Evolutionary conservation across 805 yeast species (phyloP).

Genomic region (Monosporozyma servazzii): DNA sequence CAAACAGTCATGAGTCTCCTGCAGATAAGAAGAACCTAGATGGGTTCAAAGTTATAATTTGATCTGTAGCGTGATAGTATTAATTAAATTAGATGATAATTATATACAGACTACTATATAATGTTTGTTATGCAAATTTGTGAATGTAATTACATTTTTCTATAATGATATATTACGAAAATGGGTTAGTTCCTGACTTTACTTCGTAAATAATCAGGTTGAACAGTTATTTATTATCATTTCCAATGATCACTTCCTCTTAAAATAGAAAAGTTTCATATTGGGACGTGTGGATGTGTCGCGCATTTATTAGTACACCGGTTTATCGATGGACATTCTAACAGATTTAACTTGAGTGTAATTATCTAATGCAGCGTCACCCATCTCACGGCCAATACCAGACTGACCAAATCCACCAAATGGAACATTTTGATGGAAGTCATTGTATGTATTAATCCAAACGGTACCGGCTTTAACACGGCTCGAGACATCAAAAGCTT

Average conservation of each 20-base stretch:
- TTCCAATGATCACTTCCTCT: not conserved
- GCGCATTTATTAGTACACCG: not conserved
- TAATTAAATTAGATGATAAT: not conserved
- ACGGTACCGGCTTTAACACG: slow-evolving; percentile 79
- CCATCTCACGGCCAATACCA: slow-evolving; percentile 92
- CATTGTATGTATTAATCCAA: slow-evolving; percentile 87
- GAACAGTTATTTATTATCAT: not conserved
- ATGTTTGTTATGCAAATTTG: slow-evolving; percentile 5
- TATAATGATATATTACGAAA: slow-evolving; percentile 12
- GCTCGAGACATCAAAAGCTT: slow-evolving; percentile 66
- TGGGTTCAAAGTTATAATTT: too few species aligned
- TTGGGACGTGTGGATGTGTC: not conserved
- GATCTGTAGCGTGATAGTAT: not conserved
- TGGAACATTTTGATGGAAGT: slow-evolving; percentile 79
- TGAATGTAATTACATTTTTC: slow-evolving; percentile 17
- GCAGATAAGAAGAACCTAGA: not conserved
- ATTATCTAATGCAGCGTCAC: slow-evolving; percentile 74
- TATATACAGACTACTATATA: not conserved
- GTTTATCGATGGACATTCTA: slow-evolving; percentile 14
- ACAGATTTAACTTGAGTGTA: slow-evolving; percentile 86
- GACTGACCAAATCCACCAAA: slow-evolving; percentile 89
- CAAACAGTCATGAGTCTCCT: not conserved
- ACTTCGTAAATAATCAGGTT: slow-evolving; percentile 14
- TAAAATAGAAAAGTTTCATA: not conserved
- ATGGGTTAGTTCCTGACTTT: slow-evolving; percentile 9